Evolutionary conservation across 495 filamentous ascomycete species (phyloP).

Genomic region (Penicillium paradoxum): DNA sequence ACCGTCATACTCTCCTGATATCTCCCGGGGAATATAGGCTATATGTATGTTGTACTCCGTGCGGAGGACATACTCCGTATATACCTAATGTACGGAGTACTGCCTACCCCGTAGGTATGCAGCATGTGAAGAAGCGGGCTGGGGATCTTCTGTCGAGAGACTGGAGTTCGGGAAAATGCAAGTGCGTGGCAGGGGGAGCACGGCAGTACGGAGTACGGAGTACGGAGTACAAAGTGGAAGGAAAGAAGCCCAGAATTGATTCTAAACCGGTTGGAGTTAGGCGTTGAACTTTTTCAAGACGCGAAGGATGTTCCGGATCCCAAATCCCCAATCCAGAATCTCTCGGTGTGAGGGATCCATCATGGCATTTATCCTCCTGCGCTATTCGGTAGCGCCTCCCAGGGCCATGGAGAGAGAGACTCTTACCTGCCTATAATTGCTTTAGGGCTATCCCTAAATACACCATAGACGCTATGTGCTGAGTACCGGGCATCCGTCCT

Average conservation of each 20-base stretch:
- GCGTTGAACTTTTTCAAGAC: background rate
- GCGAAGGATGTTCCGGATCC: background rate
- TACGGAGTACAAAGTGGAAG: background rate
- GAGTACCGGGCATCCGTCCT: no score
- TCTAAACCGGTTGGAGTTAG: slow-evolving; percentile 1
- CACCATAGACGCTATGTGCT: no score
- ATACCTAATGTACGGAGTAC: no score
- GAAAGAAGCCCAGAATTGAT: background rate
- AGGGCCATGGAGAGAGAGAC: background rate
- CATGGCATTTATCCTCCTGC: background rate
- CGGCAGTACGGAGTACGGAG: no score
- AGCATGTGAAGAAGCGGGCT: background rate
- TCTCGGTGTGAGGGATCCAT: background rate
- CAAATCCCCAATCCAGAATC: background rate
- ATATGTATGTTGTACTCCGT: no score
- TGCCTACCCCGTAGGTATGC: background rate
- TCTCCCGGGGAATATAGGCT: no score
- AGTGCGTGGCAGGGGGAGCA: background rate
- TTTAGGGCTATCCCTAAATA: background rate
- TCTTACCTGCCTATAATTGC: background rate
- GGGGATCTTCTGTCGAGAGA: background rate
- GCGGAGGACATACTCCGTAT: no score
- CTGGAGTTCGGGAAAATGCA: background rate
- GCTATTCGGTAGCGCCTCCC: slow-evolving; percentile 2
- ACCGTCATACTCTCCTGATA: no score